These are phyloP conservation scores for Escovopsis sp. DNA, from an alignment of 2,329 filamentous ascomycete species.

Conservation along the genomic window DNA sequence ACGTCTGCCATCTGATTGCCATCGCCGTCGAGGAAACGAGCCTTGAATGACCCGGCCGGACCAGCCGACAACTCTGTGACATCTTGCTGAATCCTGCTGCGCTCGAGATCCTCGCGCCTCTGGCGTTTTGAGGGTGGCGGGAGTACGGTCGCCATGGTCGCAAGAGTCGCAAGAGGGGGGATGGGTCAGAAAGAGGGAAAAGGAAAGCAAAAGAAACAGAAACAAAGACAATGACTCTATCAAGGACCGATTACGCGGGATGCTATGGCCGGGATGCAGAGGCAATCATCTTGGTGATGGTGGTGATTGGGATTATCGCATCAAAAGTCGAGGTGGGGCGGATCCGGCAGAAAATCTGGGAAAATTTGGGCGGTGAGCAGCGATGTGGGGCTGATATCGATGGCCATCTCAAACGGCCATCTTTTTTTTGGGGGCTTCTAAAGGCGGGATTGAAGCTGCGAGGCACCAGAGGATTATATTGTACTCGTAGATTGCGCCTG, in stretches of 20 bases:
- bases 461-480: too few species aligned
- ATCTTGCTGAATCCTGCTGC: slow-evolving; percentile 61
- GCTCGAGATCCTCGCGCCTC: slow-evolving; percentile 58
- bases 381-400: slow-evolving; percentile 1
- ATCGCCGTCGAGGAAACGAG: slow-evolving; percentile 77
- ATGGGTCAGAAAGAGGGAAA: too few species aligned
- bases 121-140: slow-evolving; percentile 86
- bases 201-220: too few species aligned
- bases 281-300: slow-evolving; percentile 6
- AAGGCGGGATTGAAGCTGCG: too few species aligned
- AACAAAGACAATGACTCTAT: background rate
- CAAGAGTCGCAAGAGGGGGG: slow-evolving; percentile 2
- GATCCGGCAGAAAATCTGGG: slow-evolving; percentile 9
- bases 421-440: background rate
- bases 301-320: background rate
- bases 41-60: slow-evolving; percentile 61
- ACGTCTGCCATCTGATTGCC: slow-evolving; percentile 56
- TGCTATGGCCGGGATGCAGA: background rate
- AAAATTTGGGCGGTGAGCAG: slow-evolving; percentile 15
- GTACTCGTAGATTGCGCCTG: too few species aligned
- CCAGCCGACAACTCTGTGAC: slow-evolving; percentile 52
- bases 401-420: background rate
- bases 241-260: background rate
- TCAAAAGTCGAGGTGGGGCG: slow-evolving; percentile 4
- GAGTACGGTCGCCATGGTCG: slow-evolving; percentile 59